Evolutionary conservation across 2,329 filamentous ascomycete genomes (phyloP).

Genomic region (Triangularia setosa): DNA sequence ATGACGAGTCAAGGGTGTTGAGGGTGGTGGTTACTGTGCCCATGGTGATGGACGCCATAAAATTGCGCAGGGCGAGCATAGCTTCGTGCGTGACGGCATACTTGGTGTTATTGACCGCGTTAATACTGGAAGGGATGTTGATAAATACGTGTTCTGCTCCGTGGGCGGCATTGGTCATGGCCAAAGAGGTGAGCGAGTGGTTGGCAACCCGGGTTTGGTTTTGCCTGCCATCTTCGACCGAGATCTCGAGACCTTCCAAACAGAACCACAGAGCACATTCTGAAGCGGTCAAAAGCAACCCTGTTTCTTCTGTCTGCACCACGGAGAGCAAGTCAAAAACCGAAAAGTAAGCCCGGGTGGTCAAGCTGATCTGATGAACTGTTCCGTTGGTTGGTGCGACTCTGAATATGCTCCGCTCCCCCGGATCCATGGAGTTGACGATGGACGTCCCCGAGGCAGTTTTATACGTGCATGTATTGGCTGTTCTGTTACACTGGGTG

Average conservation of each 20-base stretch:
- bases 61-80: slow-evolving; percentile 30
- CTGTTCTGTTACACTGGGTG: slow-evolving; percentile 21
- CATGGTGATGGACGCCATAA: slow-evolving; percentile 32
- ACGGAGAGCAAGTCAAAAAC: slow-evolving; percentile 35
- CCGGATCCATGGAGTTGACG: slow-evolving; percentile 16
- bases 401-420: slow-evolving; percentile 29
- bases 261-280: slow-evolving; percentile 39
- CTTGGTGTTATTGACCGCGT: slow-evolving; percentile 24
- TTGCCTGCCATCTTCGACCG: slow-evolving; percentile 29
- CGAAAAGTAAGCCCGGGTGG: slow-evolving; percentile 32
- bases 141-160: slow-evolving; percentile 33
- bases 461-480: slow-evolving; percentile 30
- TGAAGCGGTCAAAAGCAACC: neutral
- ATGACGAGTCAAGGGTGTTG: slow-evolving; percentile 32
- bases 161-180: slow-evolving; percentile 26
- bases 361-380: slow-evolving; percentile 14
- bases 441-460: slow-evolving; percentile 31
- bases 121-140: slow-evolving; percentile 30
- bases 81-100: slow-evolving; percentile 33
- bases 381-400: slow-evolving; percentile 29
- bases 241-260: slow-evolving; percentile 31
- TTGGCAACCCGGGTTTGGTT: slow-evolving; percentile 25
- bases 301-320: slow-evolving; percentile 21
- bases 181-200: slow-evolving; percentile 32
- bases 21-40: slow-evolving; percentile 32